Conservation (phyloP, 306 rosid genomes). For the Hippophae gyantsensis region DNA sequence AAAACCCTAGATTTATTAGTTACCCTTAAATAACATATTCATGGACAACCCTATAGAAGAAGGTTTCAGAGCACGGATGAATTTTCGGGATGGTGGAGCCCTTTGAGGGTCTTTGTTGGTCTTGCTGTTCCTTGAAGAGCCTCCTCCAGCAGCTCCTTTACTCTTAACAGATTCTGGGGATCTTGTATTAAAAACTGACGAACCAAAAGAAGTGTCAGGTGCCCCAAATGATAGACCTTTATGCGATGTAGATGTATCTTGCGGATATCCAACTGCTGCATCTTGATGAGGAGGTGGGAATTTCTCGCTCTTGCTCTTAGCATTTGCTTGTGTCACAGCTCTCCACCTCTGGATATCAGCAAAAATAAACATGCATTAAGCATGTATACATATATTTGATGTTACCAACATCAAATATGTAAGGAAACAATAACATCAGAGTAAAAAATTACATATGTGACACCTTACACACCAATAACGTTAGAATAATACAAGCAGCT, state of each 20-base stretch:
- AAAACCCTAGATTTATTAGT: constrained; percentile 20
- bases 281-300: constrained; percentile 95
- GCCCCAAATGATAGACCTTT: constrained; percentile 60
- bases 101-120: constrained; percentile 26
- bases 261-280: constrained; percentile 73
- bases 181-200: constrained; percentile 42
- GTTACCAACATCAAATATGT: background rate
- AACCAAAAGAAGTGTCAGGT: constrained; percentile 47
- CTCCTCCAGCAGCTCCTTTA: constrained; percentile 32
- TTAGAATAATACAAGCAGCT: no score
- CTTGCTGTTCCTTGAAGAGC: constrained; percentile 36
- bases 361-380: constrained; percentile 13
- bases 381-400: background rate
- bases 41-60: constrained; percentile 52
- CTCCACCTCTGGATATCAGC: constrained; percentile 76
- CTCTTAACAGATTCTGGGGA: constrained; percentile 36
- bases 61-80: constrained; percentile 62
- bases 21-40: constrained; percentile 42
- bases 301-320: constrained; percentile 90
- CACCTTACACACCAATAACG: no score
- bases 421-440: background rate
- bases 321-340: constrained; percentile 53
- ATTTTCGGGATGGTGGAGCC: constrained; percentile 61
- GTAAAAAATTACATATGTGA: no score
- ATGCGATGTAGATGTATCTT: constrained; percentile 39